Evolutionary conservation across 2,329 filamentous ascomycete genomes (phyloP), one percentile per base, ranked within the genome.

Genomic region (Aureobasidium melanogenum): DNA sequence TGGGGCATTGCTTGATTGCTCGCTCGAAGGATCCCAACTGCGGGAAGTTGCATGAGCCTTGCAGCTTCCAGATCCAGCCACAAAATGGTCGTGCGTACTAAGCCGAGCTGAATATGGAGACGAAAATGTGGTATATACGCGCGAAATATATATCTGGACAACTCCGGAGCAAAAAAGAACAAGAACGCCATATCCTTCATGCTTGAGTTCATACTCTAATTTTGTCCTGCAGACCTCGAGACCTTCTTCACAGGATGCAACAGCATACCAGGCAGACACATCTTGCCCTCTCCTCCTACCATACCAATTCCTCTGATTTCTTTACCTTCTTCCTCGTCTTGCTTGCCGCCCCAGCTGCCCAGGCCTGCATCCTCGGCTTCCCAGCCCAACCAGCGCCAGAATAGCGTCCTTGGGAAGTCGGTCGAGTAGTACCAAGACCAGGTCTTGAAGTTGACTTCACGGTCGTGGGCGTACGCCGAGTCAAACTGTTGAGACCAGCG

Each of bases 351-450:
- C 3, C 80, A 81, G 64, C 82, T 73, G 75, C 94, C 91, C 67
- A 88, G 86, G 12, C 88, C 88, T 61, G 89, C 87, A 66, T 89
- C 88, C 70, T 90, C 85, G 38, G 93, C 87, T 65, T 83, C 84
- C 69, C 93, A 84, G 1, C 91, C 92, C 38, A 96, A 76, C 93
- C 93, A 97, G 63, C 91, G 81, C 54, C 85, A 82, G 79, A 94
- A 97, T 69, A 97, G 69, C 65, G 90, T 90, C 2, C 86, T 83
- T 7, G 89, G 86, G 70, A 96, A 96, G 1, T 86, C 85, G 0
- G 88, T 88, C 66, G 91, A 89, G 74, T 96, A 97, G 74, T 94
- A 97, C 91, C 91, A 97, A 22, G 87, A 91, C 69, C 91, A 85
- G 0, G 92, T 91, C 59, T 82, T 80, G 70, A 97, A 87, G 73